These are phyloP conservation scores for Inga laurina DNA, from an alignment of 306 rosid species.

Conservation along the genomic window DNA sequence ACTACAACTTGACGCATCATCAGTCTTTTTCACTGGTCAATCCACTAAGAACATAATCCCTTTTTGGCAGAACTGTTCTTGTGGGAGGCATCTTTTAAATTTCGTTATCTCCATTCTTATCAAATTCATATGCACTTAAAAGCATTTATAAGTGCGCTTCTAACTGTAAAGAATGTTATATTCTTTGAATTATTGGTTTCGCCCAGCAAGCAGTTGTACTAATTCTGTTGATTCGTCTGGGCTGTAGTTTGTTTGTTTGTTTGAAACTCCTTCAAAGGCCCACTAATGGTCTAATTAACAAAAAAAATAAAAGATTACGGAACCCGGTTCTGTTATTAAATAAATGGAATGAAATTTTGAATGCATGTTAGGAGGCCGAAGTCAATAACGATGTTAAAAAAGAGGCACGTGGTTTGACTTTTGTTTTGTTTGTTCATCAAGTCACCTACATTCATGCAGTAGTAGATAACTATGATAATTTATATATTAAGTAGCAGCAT, in stretches of 20 bases:
- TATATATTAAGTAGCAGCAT: neutral
- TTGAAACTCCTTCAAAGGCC: neutral
- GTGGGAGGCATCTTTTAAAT: slow-evolving; percentile 8
- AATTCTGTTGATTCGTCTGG: neutral
- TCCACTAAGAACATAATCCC: neutral
- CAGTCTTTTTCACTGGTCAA: neutral
- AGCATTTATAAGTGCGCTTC: slow-evolving; percentile 4
- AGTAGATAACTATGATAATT: neutral
- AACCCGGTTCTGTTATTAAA: neutral
- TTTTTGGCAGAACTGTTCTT: neutral
- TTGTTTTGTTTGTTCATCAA: neutral
- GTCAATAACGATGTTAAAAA: neutral
- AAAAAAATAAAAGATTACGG: neutral
- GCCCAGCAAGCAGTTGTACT: neutral
- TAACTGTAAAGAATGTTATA: slow-evolving; percentile 12
- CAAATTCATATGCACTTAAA: neutral
- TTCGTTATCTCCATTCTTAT: neutral
- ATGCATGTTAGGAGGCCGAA: neutral
- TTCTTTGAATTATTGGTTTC: slow-evolving; percentile 12
- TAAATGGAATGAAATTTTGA: neutral
- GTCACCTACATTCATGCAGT: neutral
- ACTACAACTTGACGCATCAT: too few species aligned
- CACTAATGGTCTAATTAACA: neutral
- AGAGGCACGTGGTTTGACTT: slow-evolving; percentile 1
- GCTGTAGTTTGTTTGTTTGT: neutral